phyloP scores from a whole-genome alignment of 495 filamentous ascomycete genomes.

The Hypoxylon subgilvum region DNA sequence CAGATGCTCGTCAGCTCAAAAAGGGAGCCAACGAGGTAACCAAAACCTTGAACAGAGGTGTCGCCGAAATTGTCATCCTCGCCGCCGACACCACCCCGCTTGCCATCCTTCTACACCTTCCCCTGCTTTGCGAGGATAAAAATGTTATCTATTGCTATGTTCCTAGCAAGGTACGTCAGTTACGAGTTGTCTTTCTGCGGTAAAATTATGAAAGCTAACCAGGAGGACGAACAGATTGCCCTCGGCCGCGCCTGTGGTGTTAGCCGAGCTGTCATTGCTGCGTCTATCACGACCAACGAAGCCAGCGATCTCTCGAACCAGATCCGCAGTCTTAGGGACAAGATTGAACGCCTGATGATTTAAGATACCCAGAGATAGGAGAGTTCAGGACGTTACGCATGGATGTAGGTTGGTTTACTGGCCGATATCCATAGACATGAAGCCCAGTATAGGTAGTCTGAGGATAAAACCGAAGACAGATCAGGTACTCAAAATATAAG shows the following conservation, averaged over 20 bases:
- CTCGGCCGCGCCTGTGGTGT: slow-evolving; percentile 87
- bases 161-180: slow-evolving; percentile 51
- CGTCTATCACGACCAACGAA: slow-evolving; percentile 91
- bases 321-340: slow-evolving; percentile 86
- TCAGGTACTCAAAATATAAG: no score
- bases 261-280: slow-evolving; percentile 82
- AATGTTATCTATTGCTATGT: slow-evolving; percentile 77
- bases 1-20: slow-evolving; percentile 82
- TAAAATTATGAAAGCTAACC: slow-evolving; percentile 9
- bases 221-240: slow-evolving; percentile 57
- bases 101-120: slow-evolving; percentile 91
- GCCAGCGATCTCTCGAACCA: slow-evolving; percentile 82
- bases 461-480: no score
- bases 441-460: no score
- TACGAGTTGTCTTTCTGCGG: slow-evolving; percentile 13
- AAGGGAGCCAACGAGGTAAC: slow-evolving; percentile 71
- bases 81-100: slow-evolving; percentile 86
- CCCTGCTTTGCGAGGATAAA: slow-evolving; percentile 85
- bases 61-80: slow-evolving; percentile 84
- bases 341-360: slow-evolving; percentile 96
- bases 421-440: no score
- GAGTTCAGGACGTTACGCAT: slow-evolving; percentile 13
- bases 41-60: slow-evolving; percentile 61
- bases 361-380: slow-evolving; percentile 56
- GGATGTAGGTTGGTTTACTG: no score